Percentiles rank a stretch among this genome's conserved stretches.
Evolutionary conservation across 2,329 filamentous ascomycete genomes (phyloP).

Genomic region (Bretziella fagacearum): DNA sequence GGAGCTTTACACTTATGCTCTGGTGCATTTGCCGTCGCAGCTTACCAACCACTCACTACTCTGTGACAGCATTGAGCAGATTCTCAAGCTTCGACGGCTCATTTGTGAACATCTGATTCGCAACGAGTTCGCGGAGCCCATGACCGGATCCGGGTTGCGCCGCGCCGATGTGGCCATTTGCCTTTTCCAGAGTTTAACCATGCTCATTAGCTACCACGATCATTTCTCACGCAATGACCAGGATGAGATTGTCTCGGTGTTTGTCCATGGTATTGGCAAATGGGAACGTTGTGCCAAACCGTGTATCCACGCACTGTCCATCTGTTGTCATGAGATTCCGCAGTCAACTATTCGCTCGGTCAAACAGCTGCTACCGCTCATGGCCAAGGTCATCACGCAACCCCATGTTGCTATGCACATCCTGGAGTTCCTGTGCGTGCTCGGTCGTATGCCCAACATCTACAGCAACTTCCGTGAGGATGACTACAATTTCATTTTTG

Average conservation of each 20-base stretch:
- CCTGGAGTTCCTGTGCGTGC: conserved; percentile 78
- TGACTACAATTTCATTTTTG: conserved; percentile 86
- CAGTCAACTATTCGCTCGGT: conserved; percentile 72
- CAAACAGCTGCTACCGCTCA: conserved; percentile 73
- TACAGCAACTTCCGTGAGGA: conserved; percentile 82
- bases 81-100: conserved; percentile 57
- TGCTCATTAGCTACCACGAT: conserved; percentile 78
- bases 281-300: conserved; percentile 78
- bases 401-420: conserved; percentile 85
- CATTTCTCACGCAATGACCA: conserved; percentile 71
- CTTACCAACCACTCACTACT: conserved; percentile 83
- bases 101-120: conserved; percentile 71
- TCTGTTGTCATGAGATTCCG: conserved; percentile 90
- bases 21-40: conserved; percentile 75
- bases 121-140: conserved; percentile 66
- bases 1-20: conserved; percentile 82
- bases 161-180: conserved; percentile 81
- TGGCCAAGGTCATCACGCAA: conserved; percentile 93
- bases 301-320: conserved; percentile 85
- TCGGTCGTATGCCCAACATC: conserved; percentile 68
- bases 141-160: conserved; percentile 58
- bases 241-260: conserved; percentile 74
- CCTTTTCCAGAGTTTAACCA: conserved; percentile 70
- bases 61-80: conserved; percentile 50
- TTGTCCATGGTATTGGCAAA: conserved; percentile 66